Conservation (phyloP, 1,284 basidiomycete genomes). For the Taiwanofungus camphoratus region DNA sequence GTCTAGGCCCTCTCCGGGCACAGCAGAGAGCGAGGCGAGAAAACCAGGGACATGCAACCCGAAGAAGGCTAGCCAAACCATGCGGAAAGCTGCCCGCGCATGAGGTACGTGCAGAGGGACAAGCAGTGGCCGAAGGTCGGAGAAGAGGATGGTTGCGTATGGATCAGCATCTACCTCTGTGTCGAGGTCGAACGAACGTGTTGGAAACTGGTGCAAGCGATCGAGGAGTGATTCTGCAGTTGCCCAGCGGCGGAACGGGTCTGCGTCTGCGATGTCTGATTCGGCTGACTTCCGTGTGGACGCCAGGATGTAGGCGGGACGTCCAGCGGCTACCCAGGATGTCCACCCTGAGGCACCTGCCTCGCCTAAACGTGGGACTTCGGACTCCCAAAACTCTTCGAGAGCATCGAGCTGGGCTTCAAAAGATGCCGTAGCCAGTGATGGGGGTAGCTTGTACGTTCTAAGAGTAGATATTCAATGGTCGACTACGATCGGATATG, state of each 20-base stretch:
- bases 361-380: constrained; percentile 61
- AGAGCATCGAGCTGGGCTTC: constrained; percentile 46
- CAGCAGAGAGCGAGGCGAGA: constrained; percentile 32
- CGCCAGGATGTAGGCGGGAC: constrained; percentile 22
- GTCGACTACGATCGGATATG: not conserved
- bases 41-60: constrained; percentile 75
- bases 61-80: constrained; percentile 72
- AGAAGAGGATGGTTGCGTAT: constrained; percentile 74
- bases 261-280: constrained; percentile 26
- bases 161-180: constrained; percentile 65
- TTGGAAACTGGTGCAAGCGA: constrained; percentile 39
- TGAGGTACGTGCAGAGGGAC: constrained; percentile 47
- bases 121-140: constrained; percentile 72
- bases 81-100: constrained; percentile 60
- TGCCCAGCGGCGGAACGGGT: constrained; percentile 72
- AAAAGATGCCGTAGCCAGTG: constrained; percentile 36
- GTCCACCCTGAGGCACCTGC: constrained; percentile 55
- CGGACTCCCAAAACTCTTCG: constrained; percentile 76
- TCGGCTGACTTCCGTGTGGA: constrained; percentile 4
- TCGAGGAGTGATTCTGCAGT: constrained; percentile 52
- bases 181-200: constrained; percentile 54
- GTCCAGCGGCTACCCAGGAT: constrained; percentile 44
- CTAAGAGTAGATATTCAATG: constrained; percentile 28
- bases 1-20: constrained; percentile 35
- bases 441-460: constrained; percentile 46